phyloP scores from a whole-genome alignment of 2,329 filamentous ascomycete genomes.

The Paracoccidioides lutzii region DNA sequence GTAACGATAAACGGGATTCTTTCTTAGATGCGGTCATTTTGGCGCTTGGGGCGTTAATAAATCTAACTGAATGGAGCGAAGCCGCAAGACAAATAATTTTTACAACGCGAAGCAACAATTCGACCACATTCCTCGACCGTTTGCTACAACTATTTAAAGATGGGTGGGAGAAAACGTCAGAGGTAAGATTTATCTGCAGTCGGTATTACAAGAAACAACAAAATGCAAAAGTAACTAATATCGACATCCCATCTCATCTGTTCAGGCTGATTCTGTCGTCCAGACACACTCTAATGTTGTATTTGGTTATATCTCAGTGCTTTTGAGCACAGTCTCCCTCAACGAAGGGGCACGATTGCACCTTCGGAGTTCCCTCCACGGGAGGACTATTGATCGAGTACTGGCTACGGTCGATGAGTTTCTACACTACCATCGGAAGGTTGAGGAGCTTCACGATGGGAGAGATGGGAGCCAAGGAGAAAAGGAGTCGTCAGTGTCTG shows the following conservation, averaged over 20 bases:
- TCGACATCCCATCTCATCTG: background rate
- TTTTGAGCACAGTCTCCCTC: slow-evolving; percentile 70
- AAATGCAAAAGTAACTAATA: too few species aligned
- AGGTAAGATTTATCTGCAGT: slow-evolving; percentile 43
- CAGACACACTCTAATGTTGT: slow-evolving; percentile 70
- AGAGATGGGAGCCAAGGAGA: slow-evolving; percentile 19
- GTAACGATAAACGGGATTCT: slow-evolving; percentile 38
- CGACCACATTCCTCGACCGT: slow-evolving; percentile 39
- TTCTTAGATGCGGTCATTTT: slow-evolving; percentile 63
- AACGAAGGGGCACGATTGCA: slow-evolving; percentile 32
- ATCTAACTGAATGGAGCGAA: slow-evolving; percentile 67
- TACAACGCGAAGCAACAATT: slow-evolving; percentile 19
- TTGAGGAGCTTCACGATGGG: slow-evolving; percentile 36
- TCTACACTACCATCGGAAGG: slow-evolving; percentile 45
- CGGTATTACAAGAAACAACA: slow-evolving; percentile 2
- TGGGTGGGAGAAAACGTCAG: slow-evolving; percentile 50
- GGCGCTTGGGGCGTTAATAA: slow-evolving; percentile 71
- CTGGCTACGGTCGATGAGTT: slow-evolving; percentile 51
- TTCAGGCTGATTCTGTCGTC: slow-evolving; percentile 42
- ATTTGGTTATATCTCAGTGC: slow-evolving; percentile 71
- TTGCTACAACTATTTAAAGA: slow-evolving; percentile 56
- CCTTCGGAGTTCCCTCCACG: slow-evolving; percentile 33
- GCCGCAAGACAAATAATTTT: slow-evolving; percentile 43
- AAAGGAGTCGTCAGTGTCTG: slow-evolving; percentile 36
- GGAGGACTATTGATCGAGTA: slow-evolving; percentile 37